These are phyloP conservation scores for Pyrenophora tritici-repentis DNA, from an alignment of 2,329 filamentous ascomycete genomes.

Conservation along the genomic window DNA sequence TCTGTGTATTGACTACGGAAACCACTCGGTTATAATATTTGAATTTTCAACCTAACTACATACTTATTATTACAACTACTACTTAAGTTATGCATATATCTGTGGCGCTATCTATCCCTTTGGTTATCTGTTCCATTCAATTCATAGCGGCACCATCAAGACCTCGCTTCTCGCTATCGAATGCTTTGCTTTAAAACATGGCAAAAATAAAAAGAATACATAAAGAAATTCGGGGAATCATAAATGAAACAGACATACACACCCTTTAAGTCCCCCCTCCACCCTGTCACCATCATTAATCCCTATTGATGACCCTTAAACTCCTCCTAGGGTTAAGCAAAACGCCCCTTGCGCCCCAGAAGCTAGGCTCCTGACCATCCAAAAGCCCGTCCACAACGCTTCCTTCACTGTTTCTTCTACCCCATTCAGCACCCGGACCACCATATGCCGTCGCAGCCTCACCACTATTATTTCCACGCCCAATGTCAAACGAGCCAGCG, in stretches of 20 bases:
- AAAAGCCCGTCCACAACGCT: constrained; percentile 64
- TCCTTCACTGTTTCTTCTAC: constrained; percentile 48
- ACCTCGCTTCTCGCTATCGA: too few relatives aligned
- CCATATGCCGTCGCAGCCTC: constrained; percentile 22
- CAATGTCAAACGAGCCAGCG: constrained; percentile 27
- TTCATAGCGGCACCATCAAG: too few relatives aligned
- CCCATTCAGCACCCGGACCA: constrained; percentile 32
- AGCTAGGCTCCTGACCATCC: constrained; percentile 69
- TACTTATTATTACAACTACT: too few relatives aligned
- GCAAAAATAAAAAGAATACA: too few relatives aligned
- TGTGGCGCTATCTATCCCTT: too few relatives aligned
- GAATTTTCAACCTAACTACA: too few relatives aligned
- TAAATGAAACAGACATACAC: background rate
- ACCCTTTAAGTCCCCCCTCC: background rate
- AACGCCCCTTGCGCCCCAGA: constrained; percentile 65
- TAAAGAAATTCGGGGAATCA: too few relatives aligned
- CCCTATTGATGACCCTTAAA: constrained; percentile 69
- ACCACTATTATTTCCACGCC: constrained; percentile 11
- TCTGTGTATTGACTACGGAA: too few relatives aligned
- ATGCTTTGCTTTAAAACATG: too few relatives aligned
- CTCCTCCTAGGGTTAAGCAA: constrained; percentile 70
- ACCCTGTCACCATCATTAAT: constrained; percentile 35
- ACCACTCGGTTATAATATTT: too few relatives aligned
- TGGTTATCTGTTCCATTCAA: too few relatives aligned
- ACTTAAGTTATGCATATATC: too few relatives aligned